Percentiles rank a stretch among this genome's conserved stretches.
These are phyloP conservation scores for Astragalus glycyphyllos DNA, from an alignment of 306 rosid species.

Conservation along the genomic window DNA sequence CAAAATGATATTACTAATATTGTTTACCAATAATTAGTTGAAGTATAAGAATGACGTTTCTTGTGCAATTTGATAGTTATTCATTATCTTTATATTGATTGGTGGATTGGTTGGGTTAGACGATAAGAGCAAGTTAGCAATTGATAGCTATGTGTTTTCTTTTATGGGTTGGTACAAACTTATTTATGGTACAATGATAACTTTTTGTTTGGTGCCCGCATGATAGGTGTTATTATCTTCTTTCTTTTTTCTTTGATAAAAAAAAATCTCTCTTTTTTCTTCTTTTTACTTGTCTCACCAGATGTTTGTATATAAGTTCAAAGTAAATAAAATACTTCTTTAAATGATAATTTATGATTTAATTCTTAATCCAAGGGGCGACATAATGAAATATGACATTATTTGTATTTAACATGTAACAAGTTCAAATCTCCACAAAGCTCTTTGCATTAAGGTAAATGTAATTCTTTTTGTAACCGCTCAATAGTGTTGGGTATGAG, in stretches of 20 bases:
- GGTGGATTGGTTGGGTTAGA: constrained; percentile 29
- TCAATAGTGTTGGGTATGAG: too few species aligned
- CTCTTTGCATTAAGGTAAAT: too few species aligned
- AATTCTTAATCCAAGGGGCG: too few species aligned
- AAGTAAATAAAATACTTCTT: neutral
- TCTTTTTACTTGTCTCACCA: neutral
- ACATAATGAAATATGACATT: too few species aligned
- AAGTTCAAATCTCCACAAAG: too few species aligned
- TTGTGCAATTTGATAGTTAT: neutral
- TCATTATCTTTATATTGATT: neutral
- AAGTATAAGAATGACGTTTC: neutral
- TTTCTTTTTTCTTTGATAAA: neutral
- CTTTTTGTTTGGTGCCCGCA: constrained; percentile 20
- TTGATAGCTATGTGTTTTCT: neutral
- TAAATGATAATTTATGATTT: too few species aligned
- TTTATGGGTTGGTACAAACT: neutral
- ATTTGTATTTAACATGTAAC: too few species aligned
- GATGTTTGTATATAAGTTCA: too few species aligned
- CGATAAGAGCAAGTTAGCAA: neutral
- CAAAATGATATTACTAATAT: neutral
- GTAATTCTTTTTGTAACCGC: too few species aligned
- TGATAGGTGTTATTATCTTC: neutral
- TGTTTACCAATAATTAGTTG: neutral
- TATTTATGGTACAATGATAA: constrained; percentile 21
- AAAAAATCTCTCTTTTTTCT: neutral